Base-by-base conservation (phyloP, 306 rosid species). In the Elaeagnus macrophylla region DNA sequence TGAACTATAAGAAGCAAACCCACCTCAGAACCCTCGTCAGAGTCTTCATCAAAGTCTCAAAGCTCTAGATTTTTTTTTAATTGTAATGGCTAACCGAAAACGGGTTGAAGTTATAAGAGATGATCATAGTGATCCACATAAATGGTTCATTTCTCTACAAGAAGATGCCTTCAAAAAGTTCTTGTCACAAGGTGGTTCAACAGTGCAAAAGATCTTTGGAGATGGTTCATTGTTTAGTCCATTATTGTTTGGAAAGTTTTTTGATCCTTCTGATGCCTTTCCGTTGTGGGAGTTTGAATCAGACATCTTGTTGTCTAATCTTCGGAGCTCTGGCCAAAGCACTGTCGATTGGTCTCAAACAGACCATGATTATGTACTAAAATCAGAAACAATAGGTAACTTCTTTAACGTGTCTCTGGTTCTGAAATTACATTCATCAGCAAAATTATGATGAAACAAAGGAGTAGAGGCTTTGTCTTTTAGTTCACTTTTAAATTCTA, bases 221-320 rank as follows among this genome's bases (percentile, higher is more conserved):
- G 93, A 77, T 63, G 95, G 87, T 17, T 91, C 96, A 39, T 76
- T 91, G 53, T 86, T 91, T 71, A 84, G 97, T 69, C 97, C 97
- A 40, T 61, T 82, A 74, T 69, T 91, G 84, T 91, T 86, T 50
- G 96, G 96, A 19, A 91, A 86, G 57, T 86, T 79, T 73, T 91
- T 91, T 60, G 96, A 91, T 70, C 97, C 97, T 58, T 88, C 95
- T 41, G 97, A 91, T 68, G 96, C 97, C 18, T 91, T 91, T 65
- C 97, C 97, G 15, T 79, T 91, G 0, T 86, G 96, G 97, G 97
- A 91, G 46, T 80, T 91, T 70, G 96, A 91, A 57, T 80, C 95
- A 2, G 93, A 91, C 50, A 41, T 71, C 20, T 69, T 91, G 72
- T 65, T 91, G 67, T 75, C 86, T 36, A 68, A 72, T 62, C 79